phyloP scores from a whole-genome alignment of 371 early-diverging fungal genomes.

The Actinomucor elegans region DNA sequence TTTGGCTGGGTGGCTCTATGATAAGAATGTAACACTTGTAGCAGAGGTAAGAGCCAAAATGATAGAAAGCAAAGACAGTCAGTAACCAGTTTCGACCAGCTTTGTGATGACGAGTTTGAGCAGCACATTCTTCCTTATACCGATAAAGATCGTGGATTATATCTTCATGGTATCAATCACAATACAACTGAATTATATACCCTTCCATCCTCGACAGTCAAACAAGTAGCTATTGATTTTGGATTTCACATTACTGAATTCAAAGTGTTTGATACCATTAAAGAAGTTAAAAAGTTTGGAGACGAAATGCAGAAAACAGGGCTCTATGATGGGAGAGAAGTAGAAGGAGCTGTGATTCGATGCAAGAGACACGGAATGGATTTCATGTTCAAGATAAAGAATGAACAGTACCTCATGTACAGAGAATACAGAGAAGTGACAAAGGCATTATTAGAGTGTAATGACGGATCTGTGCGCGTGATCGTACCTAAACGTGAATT shows the following conservation, averaged over 20 bases:
- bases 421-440: conserved; percentile 96
- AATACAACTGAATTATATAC: conserved; percentile 76
- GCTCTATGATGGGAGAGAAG: conserved; percentile 56
- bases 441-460: conserved; percentile 41
- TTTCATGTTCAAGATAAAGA: conserved; percentile 92
- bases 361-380: conserved; percentile 47
- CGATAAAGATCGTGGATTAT: conserved; percentile 76
- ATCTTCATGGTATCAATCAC: conserved; percentile 90
- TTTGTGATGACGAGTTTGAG: conserved; percentile 94
- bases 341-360: conserved; percentile 96
- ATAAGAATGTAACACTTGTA: conserved; percentile 78
- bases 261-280: conserved; percentile 31
- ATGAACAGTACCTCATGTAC: conserved; percentile 89
- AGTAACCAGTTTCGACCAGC: conserved; percentile 30
- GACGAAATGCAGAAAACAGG: conserved; percentile 66
- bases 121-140: conserved; percentile 91
- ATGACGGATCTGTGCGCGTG: conserved; percentile 9
- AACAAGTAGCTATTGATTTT: conserved; percentile 67
- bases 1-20: conserved; percentile 70
- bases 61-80: not conserved
- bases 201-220: conserved; percentile 62
- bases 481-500: not conserved
- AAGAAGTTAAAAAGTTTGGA: conserved; percentile 66
- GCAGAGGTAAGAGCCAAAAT: conserved; percentile 63
- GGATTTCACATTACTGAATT: conserved; percentile 68